Conservation (phyloP, 1,139 yeast genomes). For the Kluyveromyces sp. region DNA sequence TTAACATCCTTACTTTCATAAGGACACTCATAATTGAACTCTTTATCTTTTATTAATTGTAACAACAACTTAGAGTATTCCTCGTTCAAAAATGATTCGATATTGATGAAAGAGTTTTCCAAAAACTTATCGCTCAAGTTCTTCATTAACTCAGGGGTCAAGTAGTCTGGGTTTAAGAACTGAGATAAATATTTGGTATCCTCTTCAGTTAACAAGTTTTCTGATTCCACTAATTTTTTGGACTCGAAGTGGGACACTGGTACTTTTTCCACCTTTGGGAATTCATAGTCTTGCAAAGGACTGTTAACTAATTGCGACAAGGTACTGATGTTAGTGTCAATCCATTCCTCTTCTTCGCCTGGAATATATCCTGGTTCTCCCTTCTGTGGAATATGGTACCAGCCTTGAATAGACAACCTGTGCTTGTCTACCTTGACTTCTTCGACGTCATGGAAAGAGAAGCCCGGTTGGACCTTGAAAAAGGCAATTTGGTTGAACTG, state of each 20-base stretch:
- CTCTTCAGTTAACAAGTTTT: conserved; percentile 25
- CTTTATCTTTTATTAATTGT: conserved; percentile 42
- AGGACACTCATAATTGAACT: conserved; percentile 58
- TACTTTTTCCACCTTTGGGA: conserved; percentile 48
- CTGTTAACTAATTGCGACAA: conserved; percentile 73
- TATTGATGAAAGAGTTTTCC: conserved; percentile 63
- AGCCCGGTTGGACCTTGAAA: conserved; percentile 93
- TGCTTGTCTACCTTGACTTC: conserved; percentile 89
- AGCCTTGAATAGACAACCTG: conserved; percentile 88
- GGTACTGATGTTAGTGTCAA: conserved; percentile 66
- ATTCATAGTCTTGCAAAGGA: conserved; percentile 72
- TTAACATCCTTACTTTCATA: conserved; percentile 45
- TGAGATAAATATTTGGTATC: conserved; percentile 43
- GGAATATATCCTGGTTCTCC: conserved; percentile 81
- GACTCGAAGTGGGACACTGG: conserved; percentile 27
- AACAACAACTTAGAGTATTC: conserved; percentile 45
- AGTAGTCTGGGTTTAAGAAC: conserved; percentile 51
- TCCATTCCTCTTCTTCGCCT: conserved; percentile 64
- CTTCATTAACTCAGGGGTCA: conserved; percentile 37
- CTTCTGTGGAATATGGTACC: conserved; percentile 95
- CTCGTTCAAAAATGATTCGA: conserved; percentile 53
- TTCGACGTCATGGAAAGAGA: conserved; percentile 95
- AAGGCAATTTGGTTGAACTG: conserved; percentile 95
- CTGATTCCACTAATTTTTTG: conserved; percentile 19
- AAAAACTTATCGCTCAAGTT: conserved; percentile 46